Evolutionary conservation across 192 early-diverging fungal genomes (phyloP), one percentile per base, ranked within the genome.

Genomic region (Podila verticillata): DNA sequence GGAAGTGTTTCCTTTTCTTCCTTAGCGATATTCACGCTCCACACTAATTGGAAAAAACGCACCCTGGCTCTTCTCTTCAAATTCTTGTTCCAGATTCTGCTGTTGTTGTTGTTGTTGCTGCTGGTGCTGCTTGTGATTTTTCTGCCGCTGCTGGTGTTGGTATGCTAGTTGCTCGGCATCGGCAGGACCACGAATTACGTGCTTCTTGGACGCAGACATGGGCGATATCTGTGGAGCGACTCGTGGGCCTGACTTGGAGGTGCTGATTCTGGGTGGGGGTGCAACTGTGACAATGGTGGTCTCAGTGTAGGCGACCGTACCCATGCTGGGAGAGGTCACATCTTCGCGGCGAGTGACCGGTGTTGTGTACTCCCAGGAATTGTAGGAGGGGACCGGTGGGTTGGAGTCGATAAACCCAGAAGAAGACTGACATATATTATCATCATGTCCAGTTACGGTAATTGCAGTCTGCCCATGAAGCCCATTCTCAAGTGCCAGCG

Each of bases 211-310:
- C n/a, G 51, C 22, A 24, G n/a, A 24, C 51, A 54, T 54, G 4
- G 51, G 51, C 6, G 51, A 54, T 24, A 54, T 54, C 9, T 19
- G 51, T 4, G 51, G 51, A 2, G 51, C 51, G n/a, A 26, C 20
- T 26, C 51, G 20, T 36, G 61, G 35, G 13, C 61, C 61, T 29
- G n/a, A 24, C n/a, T 64, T 64, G 17, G 63, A 48, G 39, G 48
- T 48, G 5, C 26, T 64, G 15, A 47, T 24, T 15, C 63, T 44
- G n/a, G 56, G 56, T 28, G n/a, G 48, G 48, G 51, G 30, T 22
- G 39, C 39, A 44, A 31, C 51, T 5, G 65, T 66, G 31, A 66
- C 54, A 66, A 66, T 57, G 19, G 51, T 66, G 17, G 65, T 66
- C 30, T 66, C 48, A 15, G 66, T 64, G 28, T 22, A 57, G 4